Percentiles rank a stretch among this genome's conserved stretches.
Evolutionary conservation across 2,329 filamentous ascomycete species (phyloP).

Genomic region (Magnaporthales sp.): DNA sequence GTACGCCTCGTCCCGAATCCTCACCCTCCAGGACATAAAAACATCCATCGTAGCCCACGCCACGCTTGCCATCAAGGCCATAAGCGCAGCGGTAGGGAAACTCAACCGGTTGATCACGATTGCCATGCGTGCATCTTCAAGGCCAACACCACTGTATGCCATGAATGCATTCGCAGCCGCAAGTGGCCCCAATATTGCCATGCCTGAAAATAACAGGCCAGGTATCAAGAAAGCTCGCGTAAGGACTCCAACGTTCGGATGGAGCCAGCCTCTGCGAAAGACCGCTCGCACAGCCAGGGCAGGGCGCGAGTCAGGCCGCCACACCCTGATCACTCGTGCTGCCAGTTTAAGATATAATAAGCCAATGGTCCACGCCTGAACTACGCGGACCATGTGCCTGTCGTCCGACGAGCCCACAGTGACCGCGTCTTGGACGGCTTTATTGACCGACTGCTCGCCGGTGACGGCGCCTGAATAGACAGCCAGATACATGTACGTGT

Average conservation of each 20-base stretch:
- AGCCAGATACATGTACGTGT: slow-evolving; percentile 58
- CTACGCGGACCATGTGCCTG: slow-evolving; percentile 68
- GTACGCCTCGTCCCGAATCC: slow-evolving; percentile 90
- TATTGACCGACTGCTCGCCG: slow-evolving; percentile 14
- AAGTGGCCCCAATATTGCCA: slow-evolving; percentile 59
- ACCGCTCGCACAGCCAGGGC: slow-evolving; percentile 69
- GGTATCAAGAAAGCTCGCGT: slow-evolving; percentile 86
- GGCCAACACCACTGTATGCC: slow-evolving; percentile 21
- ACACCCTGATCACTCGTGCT: slow-evolving; percentile 57
- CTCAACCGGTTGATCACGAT: slow-evolving; percentile 36
- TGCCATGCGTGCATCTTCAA: slow-evolving; percentile 10
- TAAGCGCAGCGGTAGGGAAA: slow-evolving; percentile 58
- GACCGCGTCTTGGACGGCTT: neutral
- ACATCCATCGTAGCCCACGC: slow-evolving; percentile 48
- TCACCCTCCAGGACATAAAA: slow-evolving; percentile 66
- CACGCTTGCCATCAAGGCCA: slow-evolving; percentile 34
- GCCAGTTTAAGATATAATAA: slow-evolving; percentile 82
- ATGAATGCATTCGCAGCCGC: slow-evolving; percentile 45
- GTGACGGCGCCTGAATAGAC: slow-evolving; percentile 18
- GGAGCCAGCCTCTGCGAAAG: slow-evolving; percentile 64
- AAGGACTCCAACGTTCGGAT: slow-evolving; percentile 69
- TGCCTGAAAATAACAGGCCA: slow-evolving; percentile 47
- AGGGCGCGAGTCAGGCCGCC: slow-evolving; percentile 60
- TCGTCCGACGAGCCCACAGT: slow-evolving; percentile 21
- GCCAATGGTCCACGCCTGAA: slow-evolving; percentile 91